Base-by-base conservation (phyloP, 1,139 yeast genomes). In the Meyerozyma carpophila region DNA sequence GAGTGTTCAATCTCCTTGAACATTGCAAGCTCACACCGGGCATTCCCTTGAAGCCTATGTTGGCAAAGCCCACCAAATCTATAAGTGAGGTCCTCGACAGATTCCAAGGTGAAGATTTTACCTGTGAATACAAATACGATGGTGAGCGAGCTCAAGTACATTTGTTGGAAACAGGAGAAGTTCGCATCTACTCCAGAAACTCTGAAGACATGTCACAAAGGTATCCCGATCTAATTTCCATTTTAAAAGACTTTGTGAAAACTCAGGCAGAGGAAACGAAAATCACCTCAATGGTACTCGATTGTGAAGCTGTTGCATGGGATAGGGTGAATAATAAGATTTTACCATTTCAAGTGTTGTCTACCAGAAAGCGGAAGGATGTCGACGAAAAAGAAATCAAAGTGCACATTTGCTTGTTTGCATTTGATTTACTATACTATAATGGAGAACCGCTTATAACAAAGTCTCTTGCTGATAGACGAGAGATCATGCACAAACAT, bases 231-330 rank as follows among this genome's bases (percentile, higher is more conserved):
- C 77, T 93, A 49, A 70, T 86, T 24, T 74, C 82, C 1, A 81
- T 85, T 41, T 75, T 88, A 20, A 77, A 79, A 32, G 84, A 82
- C 41, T 79, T 89, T 49, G 63, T 82, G 40, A 66, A 64, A 24
- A 58, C 55, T 8, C 65, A 66, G 41, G 59, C 58, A 24, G 52
- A 53, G n/a, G 63, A 68, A 2, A 58, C 54, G 4, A 66, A 74
- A 14, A 58, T 59, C 7, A 44, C 52, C 41, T 79, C 82, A 1
- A 62, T 91, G 63, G 89, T 93, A 46, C 63, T 93, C 45, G 99
- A 93, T 61, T 88, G 97, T 65, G 99, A 93, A 63, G 97, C 97
- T 5, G 98, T 94, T n/a, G 99, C 98, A 0, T 93, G 96, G 96
- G 97, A 93, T 61, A 70, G 84, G 47, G 82, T 73, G 40, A 72